Percentiles rank a stretch among this genome's conserved stretches.
Conservation (phyloP, 140 eudicot genomes). For the Ambrosia hybrid region DNA sequence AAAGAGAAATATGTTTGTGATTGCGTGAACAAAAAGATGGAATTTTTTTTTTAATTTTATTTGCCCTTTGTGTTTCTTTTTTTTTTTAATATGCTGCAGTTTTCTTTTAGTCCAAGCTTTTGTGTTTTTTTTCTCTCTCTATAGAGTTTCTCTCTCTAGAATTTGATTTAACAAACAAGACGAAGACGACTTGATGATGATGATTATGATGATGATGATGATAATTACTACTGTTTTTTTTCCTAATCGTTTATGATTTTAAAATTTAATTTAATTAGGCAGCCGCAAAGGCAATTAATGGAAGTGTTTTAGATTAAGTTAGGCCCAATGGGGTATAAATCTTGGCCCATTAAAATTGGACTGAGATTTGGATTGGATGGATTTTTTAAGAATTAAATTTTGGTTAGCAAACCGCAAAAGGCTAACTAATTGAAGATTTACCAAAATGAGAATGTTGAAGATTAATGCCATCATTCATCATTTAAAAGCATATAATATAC, state of each 20-base stretch:
- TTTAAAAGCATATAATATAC: neutral
- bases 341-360: neutral
- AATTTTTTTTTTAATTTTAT: neutral
- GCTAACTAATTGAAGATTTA: constrained; percentile 23
- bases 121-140: constrained; percentile 19
- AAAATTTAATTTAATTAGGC: neutral
- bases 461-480: constrained; percentile 16
- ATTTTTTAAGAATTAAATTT: neutral
- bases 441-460: constrained; percentile 8
- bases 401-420: constrained; percentile 8
- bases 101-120: constrained; percentile 40
- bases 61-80: too few species aligned
- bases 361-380: neutral
- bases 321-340: constrained; percentile 15
- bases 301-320: neutral
- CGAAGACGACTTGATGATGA: constrained; percentile 30
- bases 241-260: too few species aligned
- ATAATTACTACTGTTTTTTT: constrained; percentile 20
- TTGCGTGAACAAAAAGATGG: constrained; percentile 38
- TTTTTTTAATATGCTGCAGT: neutral
- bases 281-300: neutral
- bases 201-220: constrained; percentile 8
- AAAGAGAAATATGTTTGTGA: constrained; percentile 30
- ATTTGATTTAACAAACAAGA: constrained; percentile 21
- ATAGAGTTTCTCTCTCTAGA: constrained; percentile 23